Evolutionary conservation across 2,329 filamentous ascomycete species (phyloP), one percentile per base, ranked within the genome.

Genomic region (Aspergillus quadrilineatus): DNA sequence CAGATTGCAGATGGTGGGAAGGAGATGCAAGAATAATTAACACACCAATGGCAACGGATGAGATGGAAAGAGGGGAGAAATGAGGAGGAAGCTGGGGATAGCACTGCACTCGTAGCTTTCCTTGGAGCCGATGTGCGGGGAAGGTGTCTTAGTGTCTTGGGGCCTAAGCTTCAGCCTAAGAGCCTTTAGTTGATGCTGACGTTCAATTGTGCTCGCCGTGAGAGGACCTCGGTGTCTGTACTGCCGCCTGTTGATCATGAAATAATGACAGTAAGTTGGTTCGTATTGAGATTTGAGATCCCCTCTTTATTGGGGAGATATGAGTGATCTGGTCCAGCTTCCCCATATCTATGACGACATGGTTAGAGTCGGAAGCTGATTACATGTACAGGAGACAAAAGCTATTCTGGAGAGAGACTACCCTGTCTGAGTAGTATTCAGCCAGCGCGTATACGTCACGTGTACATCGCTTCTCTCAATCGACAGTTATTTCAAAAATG

Each of bases 21-120:
- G 34, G 52, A 53, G 53, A 48, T 47, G 50, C 42, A 51, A 50
- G 26, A 30, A 55, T 58, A 53, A 50, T 44, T 43, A 57, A 57
- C 44, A 59, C 50, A 60, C 58, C 54, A 57, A 59, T 60, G 44
- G 55, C 32, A 50, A 55, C 44, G 36, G 37, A 59, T 48, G 58
- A 45, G 47, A 57, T 59, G 45, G 53, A 52, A 39, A 57, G 48
- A 52, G 41, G 48, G 56, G 56, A 57, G 54, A 55, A 50, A 55
- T 28, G 44, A 37, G 47, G 43, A 53, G 57, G 43, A 65, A 67
- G 60, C 61, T 62, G 64, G 63, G 61, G 66, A 62, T 58, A 56
- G 58, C 57, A 52, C 47, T 50, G 47, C 47, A 50, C 39, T 28
- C 26, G 39, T 26, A 53, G 29, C 32, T 48, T 43, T 45, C 22